Conservation (phyloP, 495 filamentous ascomycete genomes). For the Lindgomyces ingoldianus region DNA sequence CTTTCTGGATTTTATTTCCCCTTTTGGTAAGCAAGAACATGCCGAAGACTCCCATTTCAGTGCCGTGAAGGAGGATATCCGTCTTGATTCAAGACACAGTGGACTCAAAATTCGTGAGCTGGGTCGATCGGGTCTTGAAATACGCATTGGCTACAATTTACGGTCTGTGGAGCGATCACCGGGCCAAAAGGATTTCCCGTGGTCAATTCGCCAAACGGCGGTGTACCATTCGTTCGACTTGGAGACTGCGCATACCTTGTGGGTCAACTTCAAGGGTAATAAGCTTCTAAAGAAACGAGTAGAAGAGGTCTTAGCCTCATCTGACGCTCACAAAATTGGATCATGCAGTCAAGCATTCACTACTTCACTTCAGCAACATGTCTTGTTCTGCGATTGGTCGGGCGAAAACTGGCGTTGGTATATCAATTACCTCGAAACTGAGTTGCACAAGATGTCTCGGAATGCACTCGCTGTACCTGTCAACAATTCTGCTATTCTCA, state of each 20-base stretch:
- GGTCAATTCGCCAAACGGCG: slow-evolving; percentile 49
- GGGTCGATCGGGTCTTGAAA: slow-evolving; percentile 45
- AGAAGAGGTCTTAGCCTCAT: slow-evolving; percentile 11
- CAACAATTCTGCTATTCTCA: slow-evolving; percentile 9
- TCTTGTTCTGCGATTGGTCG: slow-evolving; percentile 52
- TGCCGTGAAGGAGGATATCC: slow-evolving; percentile 37
- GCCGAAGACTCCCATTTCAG: slow-evolving; percentile 44
- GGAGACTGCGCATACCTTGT: slow-evolving; percentile 42
- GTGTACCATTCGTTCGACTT: slow-evolving; percentile 52
- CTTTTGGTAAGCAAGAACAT: slow-evolving; percentile 48
- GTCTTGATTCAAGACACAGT: slow-evolving; percentile 16
- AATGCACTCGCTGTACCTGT: slow-evolving; percentile 41
- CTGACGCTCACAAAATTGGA: slow-evolving; percentile 27
- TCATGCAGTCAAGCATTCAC: slow-evolving; percentile 28
- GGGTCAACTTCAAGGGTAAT: slow-evolving; percentile 51
- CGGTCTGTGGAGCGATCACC: slow-evolving; percentile 48
- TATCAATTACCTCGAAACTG: slow-evolving; percentile 48
- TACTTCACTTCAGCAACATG: slow-evolving; percentile 45
- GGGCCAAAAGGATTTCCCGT: slow-evolving; percentile 40
- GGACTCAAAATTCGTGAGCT: slow-evolving; percentile 43
- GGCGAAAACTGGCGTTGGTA: slow-evolving; percentile 53
- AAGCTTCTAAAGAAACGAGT: slow-evolving; percentile 45
- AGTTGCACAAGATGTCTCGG: slow-evolving; percentile 35
- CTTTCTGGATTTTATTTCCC: slow-evolving; percentile 50
- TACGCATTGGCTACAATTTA: slow-evolving; percentile 50